Evolutionary conservation across 2,329 filamentous ascomycete species (phyloP).

Genomic region (Biscogniauxia marginata): DNA sequence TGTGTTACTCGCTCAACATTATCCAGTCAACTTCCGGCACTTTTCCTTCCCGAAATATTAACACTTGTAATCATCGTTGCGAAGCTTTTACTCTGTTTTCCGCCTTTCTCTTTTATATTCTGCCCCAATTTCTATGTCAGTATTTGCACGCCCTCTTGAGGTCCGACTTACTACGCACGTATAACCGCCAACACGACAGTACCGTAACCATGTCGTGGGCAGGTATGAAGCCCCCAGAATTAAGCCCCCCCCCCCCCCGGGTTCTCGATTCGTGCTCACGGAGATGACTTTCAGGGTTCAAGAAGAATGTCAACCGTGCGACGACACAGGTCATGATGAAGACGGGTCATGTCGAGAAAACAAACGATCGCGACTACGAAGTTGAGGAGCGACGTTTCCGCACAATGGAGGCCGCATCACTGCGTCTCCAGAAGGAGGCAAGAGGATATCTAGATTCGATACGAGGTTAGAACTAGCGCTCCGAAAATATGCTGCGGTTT

Average conservation of each 20-base stretch:
- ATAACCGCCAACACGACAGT: slow-evolving; percentile 6
- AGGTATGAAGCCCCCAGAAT: slow-evolving; percentile 43
- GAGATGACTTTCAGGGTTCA: slow-evolving; percentile 60
- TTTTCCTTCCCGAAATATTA: neutral
- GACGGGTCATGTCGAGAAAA: slow-evolving; percentile 97
- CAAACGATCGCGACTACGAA: slow-evolving; percentile 97
- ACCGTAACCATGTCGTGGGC: slow-evolving; percentile 66
- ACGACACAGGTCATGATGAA: slow-evolving; percentile 99
- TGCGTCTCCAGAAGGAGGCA: slow-evolving; percentile 92
- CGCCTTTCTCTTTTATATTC: neutral
- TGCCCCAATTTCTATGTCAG: neutral
- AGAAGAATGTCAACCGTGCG: slow-evolving; percentile 97
- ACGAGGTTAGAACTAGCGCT: slow-evolving; percentile 58
- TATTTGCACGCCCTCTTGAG: neutral
- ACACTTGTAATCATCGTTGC: neutral
- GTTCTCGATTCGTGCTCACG: slow-evolving; percentile 11
- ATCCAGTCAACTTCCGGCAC: neutral
- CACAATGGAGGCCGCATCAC: slow-evolving; percentile 93
- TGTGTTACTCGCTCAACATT: neutral
- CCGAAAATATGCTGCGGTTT: slow-evolving; percentile 4
- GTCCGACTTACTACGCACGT: neutral
- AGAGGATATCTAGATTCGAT: slow-evolving; percentile 97
- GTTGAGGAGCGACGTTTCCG: slow-evolving; percentile 96
- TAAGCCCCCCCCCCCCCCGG: neutral
- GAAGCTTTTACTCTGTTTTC: neutral